phyloP scores from a whole-genome alignment of 2,329 filamentous ascomycete species.

The Cryphonectria nitschkei region DNA sequence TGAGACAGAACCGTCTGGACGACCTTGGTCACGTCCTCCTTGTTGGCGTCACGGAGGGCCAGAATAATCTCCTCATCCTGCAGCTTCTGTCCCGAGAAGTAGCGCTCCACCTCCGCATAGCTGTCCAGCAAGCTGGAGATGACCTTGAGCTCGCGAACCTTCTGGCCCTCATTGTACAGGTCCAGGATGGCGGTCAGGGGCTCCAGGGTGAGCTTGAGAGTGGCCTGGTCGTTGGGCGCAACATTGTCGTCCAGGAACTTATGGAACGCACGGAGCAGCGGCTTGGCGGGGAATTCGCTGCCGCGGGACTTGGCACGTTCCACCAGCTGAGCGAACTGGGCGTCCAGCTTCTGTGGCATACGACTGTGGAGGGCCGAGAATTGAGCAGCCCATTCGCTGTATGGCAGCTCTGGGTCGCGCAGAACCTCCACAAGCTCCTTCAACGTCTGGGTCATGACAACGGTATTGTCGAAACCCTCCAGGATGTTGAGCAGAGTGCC shows the following conservation, averaged over 20 bases:
- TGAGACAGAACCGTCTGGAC: constrained; percentile 91
- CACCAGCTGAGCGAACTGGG: constrained; percentile 80
- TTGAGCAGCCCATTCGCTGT: constrained; percentile 94
- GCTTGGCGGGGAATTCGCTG: constrained; percentile 89
- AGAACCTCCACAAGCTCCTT: constrained; percentile 90
- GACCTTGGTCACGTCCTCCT: constrained; percentile 84
- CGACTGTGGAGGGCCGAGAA: constrained; percentile 95
- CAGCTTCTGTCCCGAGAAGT: constrained; percentile 82
- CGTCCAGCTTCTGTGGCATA: constrained; percentile 93
- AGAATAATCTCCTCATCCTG: constrained; percentile 95
- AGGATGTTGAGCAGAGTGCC: constrained; percentile 86
- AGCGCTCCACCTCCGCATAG: constrained; percentile 81
- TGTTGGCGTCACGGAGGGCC: constrained; percentile 93
- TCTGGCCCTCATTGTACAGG: constrained; percentile 84
- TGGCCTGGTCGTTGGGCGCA: constrained; percentile 69
- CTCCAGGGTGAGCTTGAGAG: constrained; percentile 72
- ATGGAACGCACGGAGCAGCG: constrained; percentile 78
- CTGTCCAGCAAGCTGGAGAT: constrained; percentile 78
- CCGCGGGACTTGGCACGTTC: constrained; percentile 79
- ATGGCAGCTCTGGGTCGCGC: constrained; percentile 86
- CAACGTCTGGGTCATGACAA: constrained; percentile 87
- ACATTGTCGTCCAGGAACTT: constrained; percentile 92
- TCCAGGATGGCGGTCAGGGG: constrained; percentile 80
- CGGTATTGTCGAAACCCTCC: constrained; percentile 92
- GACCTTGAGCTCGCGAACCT: constrained; percentile 84